Evolutionary conservation across 345 rosid species (phyloP), one percentile per base, ranked within the genome.

Genomic region (Gossypioides kirkii): DNA sequence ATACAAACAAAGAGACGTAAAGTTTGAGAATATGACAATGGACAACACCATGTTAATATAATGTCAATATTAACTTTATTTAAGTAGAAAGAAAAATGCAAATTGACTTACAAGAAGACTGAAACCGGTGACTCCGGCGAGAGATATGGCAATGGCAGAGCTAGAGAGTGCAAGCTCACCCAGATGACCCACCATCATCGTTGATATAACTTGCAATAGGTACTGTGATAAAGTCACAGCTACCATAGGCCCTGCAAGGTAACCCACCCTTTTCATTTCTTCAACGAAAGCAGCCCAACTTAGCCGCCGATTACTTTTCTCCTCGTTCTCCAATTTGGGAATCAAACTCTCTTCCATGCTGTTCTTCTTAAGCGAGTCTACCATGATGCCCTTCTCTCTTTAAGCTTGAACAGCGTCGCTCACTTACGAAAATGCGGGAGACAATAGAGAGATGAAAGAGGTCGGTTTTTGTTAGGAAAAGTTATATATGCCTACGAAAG

Each of bases 161-260:
- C 81, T 76, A 7, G 82, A 80, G 69, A 83, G 86, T 14, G 80
- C 71, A 18, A 80, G 84, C 64, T 80, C 80, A n/a, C 80, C 80
- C 3, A 83, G 77, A 41, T 83, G 86, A n/a, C 85, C 85, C 8
- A 71, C 82, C 82, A 83, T 78, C 77, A 76, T 83, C 66, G 73
- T 63, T 6, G 84, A 64, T 38, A 78, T 65, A 13, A 83, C 61
- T 25, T 80, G 80, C 36, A 83, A 55, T 1, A 73, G 41, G 70
- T 18, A 61, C 70, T 73, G 70, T 3, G 70, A 62, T 12, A 73
- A 0, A 26, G 61, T 73, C 38, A 74, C 71, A 10, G 64, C 71
- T 16, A 74, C 71, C 54, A 74, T 38, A 12, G 71, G 71, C 14
- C 71, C 77, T 1, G 71, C 71, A 46, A 56, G 26, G 61, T 45